A percentile compares a stretch with the other conserved stretches of the same genome.
Conservation (phyloP, 208 protist genomes). For the Leishmania tropica region DNA sequence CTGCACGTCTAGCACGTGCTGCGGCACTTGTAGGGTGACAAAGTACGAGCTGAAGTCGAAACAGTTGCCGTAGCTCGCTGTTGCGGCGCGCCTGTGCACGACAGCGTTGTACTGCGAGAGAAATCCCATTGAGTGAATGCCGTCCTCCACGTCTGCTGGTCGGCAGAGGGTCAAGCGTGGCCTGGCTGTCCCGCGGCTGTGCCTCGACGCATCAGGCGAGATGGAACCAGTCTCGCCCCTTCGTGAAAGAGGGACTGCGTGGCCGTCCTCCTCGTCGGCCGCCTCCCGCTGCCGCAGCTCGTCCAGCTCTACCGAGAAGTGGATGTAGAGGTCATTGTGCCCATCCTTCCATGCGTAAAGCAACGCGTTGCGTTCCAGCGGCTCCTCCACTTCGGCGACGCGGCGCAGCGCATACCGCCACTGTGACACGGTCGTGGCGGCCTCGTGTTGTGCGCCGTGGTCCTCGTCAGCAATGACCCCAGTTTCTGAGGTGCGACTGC, state of each 20-base stretch:
- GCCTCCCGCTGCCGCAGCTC: slow-evolving; percentile 21
- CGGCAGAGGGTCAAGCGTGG: slow-evolving; percentile 2
- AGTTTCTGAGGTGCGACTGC: background rate
- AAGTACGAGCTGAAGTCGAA: slow-evolving; percentile 68
- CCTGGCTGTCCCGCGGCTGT: background rate
- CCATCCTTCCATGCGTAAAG: slow-evolving; percentile 50
- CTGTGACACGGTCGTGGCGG: background rate
- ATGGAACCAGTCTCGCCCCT: background rate
- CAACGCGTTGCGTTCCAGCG: slow-evolving; percentile 43
- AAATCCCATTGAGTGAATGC: slow-evolving; percentile 53
- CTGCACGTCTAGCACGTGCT: slow-evolving; percentile 58
- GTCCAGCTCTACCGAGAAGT: slow-evolving; percentile 30
- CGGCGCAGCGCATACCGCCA: slow-evolving; percentile 9
- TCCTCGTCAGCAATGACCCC: background rate
- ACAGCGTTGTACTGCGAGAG: slow-evolving; percentile 30
- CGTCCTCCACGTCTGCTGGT: slow-evolving; percentile 26
- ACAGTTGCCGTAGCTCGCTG: slow-evolving; percentile 13
- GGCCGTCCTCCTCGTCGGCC: background rate
- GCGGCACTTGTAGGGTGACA: slow-evolving; percentile 35
- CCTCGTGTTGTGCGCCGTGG: background rate
- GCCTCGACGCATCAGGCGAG: background rate
- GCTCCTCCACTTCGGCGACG: slow-evolving; percentile 44
- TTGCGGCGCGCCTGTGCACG: slow-evolving; percentile 10
- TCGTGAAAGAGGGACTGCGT: background rate
- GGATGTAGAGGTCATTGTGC: slow-evolving; percentile 52